phyloP scores from a whole-genome alignment of 2,329 filamentous ascomycete genomes.

The Botrytis medusae region DNA sequence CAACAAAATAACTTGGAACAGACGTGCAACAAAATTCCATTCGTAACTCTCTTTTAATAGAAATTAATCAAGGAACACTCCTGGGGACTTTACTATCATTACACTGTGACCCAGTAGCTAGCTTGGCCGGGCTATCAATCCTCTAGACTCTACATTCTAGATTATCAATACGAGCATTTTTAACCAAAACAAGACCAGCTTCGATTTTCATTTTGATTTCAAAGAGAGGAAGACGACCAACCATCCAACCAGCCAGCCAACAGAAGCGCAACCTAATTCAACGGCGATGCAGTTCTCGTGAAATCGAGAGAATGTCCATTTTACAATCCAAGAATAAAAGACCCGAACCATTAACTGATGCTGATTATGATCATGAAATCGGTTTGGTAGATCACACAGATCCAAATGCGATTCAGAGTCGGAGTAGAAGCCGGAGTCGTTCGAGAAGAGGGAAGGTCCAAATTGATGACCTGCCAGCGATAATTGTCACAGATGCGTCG shows the following conservation, averaged over 20 bases:
- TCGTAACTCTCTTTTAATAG: background rate
- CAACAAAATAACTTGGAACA: slow-evolving; percentile 21
- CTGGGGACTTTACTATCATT: background rate
- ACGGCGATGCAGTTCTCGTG: slow-evolving; percentile 19
- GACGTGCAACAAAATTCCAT: slow-evolving; percentile 18
- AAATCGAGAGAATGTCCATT: slow-evolving; percentile 20
- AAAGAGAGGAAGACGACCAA: background rate
- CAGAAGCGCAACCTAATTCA: background rate
- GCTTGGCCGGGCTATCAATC: background rate
- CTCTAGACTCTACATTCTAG: background rate
- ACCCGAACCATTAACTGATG: slow-evolving; percentile 54
- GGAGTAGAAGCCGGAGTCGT: slow-evolving; percentile 22
- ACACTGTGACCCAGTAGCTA: background rate
- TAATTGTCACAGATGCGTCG: slow-evolving; percentile 29
- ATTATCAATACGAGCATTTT: background rate
- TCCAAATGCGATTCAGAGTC: slow-evolving; percentile 24
- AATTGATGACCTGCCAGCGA: background rate
- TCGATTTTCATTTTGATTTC: background rate
- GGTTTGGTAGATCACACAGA: slow-evolving; percentile 56
- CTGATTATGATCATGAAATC: slow-evolving; percentile 71
- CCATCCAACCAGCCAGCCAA: background rate
- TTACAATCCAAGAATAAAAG: slow-evolving; percentile 34
- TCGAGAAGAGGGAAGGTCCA: slow-evolving; percentile 22
- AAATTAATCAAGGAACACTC: background rate
- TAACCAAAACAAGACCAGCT: background rate